A percentile compares a stretch with the other conserved stretches of the same genome.
Evolutionary conservation across 495 filamentous ascomycete species (phyloP).

Genomic region (Aspergillus ostianus): DNA sequence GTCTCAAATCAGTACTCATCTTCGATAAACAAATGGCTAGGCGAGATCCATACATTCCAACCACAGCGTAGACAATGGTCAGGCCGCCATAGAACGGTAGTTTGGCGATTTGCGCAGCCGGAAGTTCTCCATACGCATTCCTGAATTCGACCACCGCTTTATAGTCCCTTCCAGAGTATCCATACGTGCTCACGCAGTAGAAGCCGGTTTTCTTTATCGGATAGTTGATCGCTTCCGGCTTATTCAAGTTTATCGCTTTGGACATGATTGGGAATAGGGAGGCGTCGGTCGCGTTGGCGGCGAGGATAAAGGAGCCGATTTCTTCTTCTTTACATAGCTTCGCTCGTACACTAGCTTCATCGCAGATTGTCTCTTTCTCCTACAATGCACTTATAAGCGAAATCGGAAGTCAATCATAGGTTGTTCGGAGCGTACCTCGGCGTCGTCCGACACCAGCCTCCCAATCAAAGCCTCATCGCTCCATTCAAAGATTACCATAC

Average conservation of each 20-base stretch:
- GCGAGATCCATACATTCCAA: slow-evolving; percentile 58
- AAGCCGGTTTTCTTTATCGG: slow-evolving; percentile 85
- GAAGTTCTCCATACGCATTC: slow-evolving; percentile 94
- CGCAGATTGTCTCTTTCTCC: slow-evolving; percentile 75
- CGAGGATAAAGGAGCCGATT: slow-evolving; percentile 82
- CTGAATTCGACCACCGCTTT: slow-evolving; percentile 83
- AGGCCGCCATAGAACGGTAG: slow-evolving; percentile 96
- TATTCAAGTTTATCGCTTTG: slow-evolving; percentile 76
- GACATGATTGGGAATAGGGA: slow-evolving; percentile 72
- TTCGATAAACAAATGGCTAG: not conserved
- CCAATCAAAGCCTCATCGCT: slow-evolving; percentile 78
- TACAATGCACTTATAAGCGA: slow-evolving; percentile 19
- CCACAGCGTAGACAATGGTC: slow-evolving; percentile 89
- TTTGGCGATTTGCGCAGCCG: slow-evolving; percentile 92
- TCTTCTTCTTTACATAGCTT: slow-evolving; percentile 70
- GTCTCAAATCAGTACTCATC: slow-evolving; percentile 22
- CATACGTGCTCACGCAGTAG: slow-evolving; percentile 85
- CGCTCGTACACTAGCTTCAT: slow-evolving; percentile 60
- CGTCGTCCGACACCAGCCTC: slow-evolving; percentile 30
- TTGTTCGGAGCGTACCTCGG: slow-evolving; percentile 28
- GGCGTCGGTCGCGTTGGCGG: slow-evolving; percentile 64
- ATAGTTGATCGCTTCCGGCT: slow-evolving; percentile 73
- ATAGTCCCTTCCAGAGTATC: slow-evolving; percentile 61
- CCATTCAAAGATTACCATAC: slow-evolving; percentile 93
- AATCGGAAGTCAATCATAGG: not conserved